A percentile compares a stretch with the other conserved stretches of the same genome.
Conservation (phyloP, 495 filamentous ascomycete genomes). For the Hyaloscypha finlandica region DNA sequence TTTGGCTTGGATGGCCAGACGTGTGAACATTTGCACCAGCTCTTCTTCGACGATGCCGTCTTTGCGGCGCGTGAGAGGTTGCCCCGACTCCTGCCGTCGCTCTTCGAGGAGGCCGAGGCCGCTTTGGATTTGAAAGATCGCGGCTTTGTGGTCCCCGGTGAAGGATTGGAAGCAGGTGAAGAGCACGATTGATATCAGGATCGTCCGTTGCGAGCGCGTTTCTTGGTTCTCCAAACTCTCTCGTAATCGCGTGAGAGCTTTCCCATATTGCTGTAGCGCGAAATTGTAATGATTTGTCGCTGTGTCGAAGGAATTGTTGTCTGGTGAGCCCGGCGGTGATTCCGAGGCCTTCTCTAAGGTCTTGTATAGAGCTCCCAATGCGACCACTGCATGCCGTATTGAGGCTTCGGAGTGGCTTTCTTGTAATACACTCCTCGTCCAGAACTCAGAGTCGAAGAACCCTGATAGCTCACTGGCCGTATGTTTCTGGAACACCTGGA, state of each 20-base stretch:
- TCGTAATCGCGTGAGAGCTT: slow-evolving; percentile 28
- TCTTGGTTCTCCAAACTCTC: slow-evolving; percentile 29
- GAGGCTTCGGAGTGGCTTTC: slow-evolving; percentile 61
- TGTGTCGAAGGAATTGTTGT: slow-evolving; percentile 46
- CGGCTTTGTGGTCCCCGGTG: slow-evolving; percentile 31
- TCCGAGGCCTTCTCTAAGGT: slow-evolving; percentile 53
- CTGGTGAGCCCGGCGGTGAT: slow-evolving; percentile 52
- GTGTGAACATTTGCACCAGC: slow-evolving; percentile 58
- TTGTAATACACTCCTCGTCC: slow-evolving; percentile 58
- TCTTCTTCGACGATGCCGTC: slow-evolving; percentile 55
- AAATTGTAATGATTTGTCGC: slow-evolving; percentile 38
- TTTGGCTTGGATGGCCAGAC: slow-evolving; percentile 58
- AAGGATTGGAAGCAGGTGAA: slow-evolving; percentile 33
- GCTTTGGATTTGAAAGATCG: slow-evolving; percentile 29
- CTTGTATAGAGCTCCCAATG: slow-evolving; percentile 64
- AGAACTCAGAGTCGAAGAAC: slow-evolving; percentile 64
- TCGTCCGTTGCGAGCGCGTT: slow-evolving; percentile 27
- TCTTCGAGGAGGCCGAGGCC: slow-evolving; percentile 32
- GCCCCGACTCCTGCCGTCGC: slow-evolving; percentile 27
- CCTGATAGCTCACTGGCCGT: slow-evolving; percentile 61
- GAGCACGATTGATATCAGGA: slow-evolving; percentile 32
- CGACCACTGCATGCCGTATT: slow-evolving; percentile 66
- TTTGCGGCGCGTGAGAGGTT: slow-evolving; percentile 37
- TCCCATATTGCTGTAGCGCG: slow-evolving; percentile 30
- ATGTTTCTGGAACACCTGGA: slow-evolving; percentile 59